These are phyloP conservation scores for Fusarium verticillioides DNA, from an alignment of 2,329 filamentous ascomycete species.

Conservation along the genomic window DNA sequence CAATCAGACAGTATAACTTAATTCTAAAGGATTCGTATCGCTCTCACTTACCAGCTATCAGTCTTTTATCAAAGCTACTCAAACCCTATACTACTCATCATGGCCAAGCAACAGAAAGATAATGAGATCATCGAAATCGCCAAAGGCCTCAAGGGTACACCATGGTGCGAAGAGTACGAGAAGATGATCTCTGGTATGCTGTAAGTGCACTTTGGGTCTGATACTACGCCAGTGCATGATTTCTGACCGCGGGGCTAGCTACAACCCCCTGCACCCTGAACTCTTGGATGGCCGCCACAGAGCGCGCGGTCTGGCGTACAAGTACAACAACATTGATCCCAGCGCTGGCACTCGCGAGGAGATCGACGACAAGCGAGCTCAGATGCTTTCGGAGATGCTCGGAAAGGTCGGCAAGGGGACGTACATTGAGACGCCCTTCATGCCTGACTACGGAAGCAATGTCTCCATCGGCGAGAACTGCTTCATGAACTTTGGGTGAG, in stretches of 20 bases:
- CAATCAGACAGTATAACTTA: background rate
- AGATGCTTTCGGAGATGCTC: slow-evolving; percentile 32
- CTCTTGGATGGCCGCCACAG: slow-evolving; percentile 38
- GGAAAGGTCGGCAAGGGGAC: slow-evolving; percentile 49
- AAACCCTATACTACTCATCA: background rate
- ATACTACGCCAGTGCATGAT: rapidly evolving
- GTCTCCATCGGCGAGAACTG: slow-evolving; percentile 70
- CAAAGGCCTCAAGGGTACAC: slow-evolving; percentile 27
- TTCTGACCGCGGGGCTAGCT: slow-evolving; percentile 8
- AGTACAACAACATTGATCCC: slow-evolving; percentile 42
- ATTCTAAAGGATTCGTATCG: rapidly evolving
- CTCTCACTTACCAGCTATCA: no score
- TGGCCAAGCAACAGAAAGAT: slow-evolving; percentile 37
- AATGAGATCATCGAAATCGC: slow-evolving; percentile 38
- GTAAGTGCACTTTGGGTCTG: background rate
- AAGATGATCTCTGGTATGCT: slow-evolving; percentile 46
- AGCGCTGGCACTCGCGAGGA: slow-evolving; percentile 26
- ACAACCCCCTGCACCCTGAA: slow-evolving; percentile 30
- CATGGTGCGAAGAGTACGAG: slow-evolving; percentile 43
- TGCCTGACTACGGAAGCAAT: slow-evolving; percentile 74
- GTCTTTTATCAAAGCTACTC: rapidly evolving
- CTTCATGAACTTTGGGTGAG: slow-evolving; percentile 65
- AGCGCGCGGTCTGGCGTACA: slow-evolving; percentile 35
- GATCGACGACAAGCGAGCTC: background rate
- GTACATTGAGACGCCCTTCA: slow-evolving; percentile 70